These are phyloP conservation scores for Mikania micrantha DNA, from an alignment of 129 eudicot species.

Conservation along the genomic window DNA sequence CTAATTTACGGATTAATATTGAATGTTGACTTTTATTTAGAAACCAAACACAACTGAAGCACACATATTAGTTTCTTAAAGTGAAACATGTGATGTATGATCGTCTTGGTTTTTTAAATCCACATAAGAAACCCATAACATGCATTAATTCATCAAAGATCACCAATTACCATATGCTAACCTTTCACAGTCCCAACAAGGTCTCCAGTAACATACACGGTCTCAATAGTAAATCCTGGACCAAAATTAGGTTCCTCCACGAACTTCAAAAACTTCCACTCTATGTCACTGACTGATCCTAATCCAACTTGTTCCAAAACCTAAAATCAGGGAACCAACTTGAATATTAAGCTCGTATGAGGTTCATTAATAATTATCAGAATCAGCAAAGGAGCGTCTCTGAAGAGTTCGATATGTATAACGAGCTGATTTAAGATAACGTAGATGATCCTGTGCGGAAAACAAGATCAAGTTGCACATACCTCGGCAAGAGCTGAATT, in stretches of 20 bases:
- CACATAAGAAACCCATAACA: background rate
- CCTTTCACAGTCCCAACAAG: conserved; percentile 45
- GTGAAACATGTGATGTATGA: background rate
- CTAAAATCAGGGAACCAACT: conserved; percentile 30
- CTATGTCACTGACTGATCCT: conserved; percentile 15
- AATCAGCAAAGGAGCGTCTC: background rate
- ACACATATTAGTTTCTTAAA: background rate
- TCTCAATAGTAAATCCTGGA: conserved; percentile 53
- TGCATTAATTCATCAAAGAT: background rate
- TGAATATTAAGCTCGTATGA: background rate
- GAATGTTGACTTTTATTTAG: too few relatives aligned
- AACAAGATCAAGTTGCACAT: background rate
- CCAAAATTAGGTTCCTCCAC: conserved; percentile 90
- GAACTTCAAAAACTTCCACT: conserved; percentile 61
- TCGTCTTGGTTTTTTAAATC: background rate
- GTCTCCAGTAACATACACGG: conserved; percentile 45
- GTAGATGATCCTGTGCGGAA: background rate
- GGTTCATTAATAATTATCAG: background rate
- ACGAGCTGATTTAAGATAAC: background rate
- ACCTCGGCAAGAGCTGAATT: conserved; percentile 59
- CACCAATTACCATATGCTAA: conserved; percentile 17
- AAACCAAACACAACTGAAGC: background rate
- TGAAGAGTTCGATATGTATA: background rate
- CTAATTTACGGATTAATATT: background rate
- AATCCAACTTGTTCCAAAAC: conserved; percentile 52